A percentile compares a stretch with the other conserved stretches of the same genome.
phyloP scores from a whole-genome alignment of 768 basidiomycete species.

The Postia placenta region DNA sequence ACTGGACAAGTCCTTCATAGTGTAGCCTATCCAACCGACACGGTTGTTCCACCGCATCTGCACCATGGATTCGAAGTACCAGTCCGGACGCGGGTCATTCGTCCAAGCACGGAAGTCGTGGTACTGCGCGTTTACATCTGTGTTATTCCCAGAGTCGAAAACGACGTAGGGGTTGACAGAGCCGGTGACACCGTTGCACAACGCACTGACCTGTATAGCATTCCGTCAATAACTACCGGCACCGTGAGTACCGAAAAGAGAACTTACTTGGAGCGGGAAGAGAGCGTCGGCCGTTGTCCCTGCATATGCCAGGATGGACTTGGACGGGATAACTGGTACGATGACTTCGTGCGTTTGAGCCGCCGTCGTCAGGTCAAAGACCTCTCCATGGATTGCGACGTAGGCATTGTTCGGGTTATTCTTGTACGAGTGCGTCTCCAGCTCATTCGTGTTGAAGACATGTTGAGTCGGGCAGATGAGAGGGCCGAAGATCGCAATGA shows the following conservation, averaged over 20 bases:
- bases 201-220: conserved; percentile 76
- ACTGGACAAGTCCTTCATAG: conserved; percentile 65
- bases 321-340: conserved; percentile 68
- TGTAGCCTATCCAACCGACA: conserved; percentile 83
- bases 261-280: conserved; percentile 86
- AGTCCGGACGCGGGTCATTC: conserved; percentile 91
- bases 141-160: conserved; percentile 70
- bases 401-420: conserved; percentile 70
- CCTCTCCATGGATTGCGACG: conserved; percentile 86
- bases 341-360: conserved; percentile 60
- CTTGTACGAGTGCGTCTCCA: conserved; percentile 61
- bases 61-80: conserved; percentile 97
- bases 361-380: conserved; percentile 77
- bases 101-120: conserved; percentile 93
- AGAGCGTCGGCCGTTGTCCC: conserved; percentile 66
- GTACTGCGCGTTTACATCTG: conserved; percentile 73
- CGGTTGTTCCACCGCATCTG: conserved; percentile 86
- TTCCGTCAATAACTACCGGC: not conserved
- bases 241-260: not conserved
- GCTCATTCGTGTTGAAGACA: conserved; percentile 76
- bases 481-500: conserved; percentile 81
- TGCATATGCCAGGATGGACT: conserved; percentile 78
- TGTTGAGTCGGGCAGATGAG: conserved; percentile 95
- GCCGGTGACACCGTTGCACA: conserved; percentile 84
- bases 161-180: conserved; percentile 72